Evolutionary conservation across 768 basidiomycete species (phyloP), one percentile per base, ranked within the genome.

Genomic region (Hericium coralloides): DNA sequence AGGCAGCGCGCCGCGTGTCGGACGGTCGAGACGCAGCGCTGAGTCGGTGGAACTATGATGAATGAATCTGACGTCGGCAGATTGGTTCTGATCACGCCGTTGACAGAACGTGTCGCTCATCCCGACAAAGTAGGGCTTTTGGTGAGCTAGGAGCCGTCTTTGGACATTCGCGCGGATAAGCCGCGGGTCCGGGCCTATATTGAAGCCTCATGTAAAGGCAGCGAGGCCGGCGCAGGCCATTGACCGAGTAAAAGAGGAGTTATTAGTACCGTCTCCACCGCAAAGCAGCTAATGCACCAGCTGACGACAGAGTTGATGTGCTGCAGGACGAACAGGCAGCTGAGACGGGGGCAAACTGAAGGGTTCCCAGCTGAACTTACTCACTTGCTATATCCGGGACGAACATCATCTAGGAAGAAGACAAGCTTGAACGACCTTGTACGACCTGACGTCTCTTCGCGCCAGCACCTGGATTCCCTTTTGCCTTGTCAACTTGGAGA

Each of bases 331-430:
- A 31, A 31, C 7, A 9, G 25, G 31, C 31, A 31, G 31, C 31
- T 9, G 15, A 50, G 26, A 25, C 48, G 18, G 26, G 38, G 6
- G 52, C 38, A 22, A 38, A 25, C n/a, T 23, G 20, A 45, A 23
- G 20, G 23, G n/a, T 20, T 31, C 49, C 15, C 22, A 31, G 15
- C 10, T 17, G 26, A 55, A 49, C 48, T 23, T 55, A 38, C 14
- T 52, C 31, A 52, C 22, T 48, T 57, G 55, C 59, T 59, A 48
- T n/a, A 52, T 59, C 45, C 43, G 43, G 43, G 43, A 10, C 43
- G 20, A 45, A 20, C 43, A 18, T 45, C 43, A 31, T 31, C 6
- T 31, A 9, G 31, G 8, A 31, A 31, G 6, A 6, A 31, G 31
- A 31, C 31, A 45, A 45, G 43, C 43, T 45, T 18, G 20, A 10